Evolutionary conservation across 768 basidiomycete genomes (phyloP).

Genomic region (Suillus spraguei): DNA sequence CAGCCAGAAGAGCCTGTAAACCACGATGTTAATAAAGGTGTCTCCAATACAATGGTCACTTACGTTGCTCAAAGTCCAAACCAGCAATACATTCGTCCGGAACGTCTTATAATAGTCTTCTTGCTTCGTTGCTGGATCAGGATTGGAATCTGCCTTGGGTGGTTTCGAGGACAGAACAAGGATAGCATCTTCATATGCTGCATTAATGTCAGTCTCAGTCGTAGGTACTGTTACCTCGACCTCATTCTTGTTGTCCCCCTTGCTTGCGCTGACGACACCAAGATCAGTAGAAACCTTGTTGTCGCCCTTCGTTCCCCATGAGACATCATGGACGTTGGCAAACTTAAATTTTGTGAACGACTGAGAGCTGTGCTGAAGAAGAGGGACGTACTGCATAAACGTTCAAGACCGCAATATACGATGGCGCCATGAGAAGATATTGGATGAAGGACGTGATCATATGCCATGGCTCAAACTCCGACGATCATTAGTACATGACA

Average conservation of each 20-base stretch:
- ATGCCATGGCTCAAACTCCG: constrained; percentile 95
- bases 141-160: constrained; percentile 67
- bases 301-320: constrained; percentile 96
- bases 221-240: constrained; percentile 88
- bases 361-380: neutral
- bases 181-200: constrained; percentile 89
- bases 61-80: constrained; percentile 89
- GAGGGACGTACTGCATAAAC: constrained; percentile 67
- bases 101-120: constrained; percentile 91
- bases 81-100: constrained; percentile 85
- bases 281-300: constrained; percentile 86
- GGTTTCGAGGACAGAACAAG: constrained; percentile 78
- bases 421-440: constrained; percentile 89
- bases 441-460: constrained; percentile 97
- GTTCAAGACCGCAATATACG: constrained; percentile 92
- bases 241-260: constrained; percentile 65
- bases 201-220: constrained; percentile 86
- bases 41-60: constrained; percentile 27
- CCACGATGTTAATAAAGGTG: constrained; percentile 15
- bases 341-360: constrained; percentile 47
- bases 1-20: constrained; percentile 66
- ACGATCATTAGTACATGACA: constrained; percentile 6
- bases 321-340: constrained; percentile 88
- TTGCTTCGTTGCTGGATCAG: constrained; percentile 63
- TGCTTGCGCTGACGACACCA: constrained; percentile 71